A percentile compares a stretch with the other conserved stretches of the same genome.
Evolutionary conservation across 257 asterid genomes (phyloP).

Genomic region (Lavandula angustifolia): DNA sequence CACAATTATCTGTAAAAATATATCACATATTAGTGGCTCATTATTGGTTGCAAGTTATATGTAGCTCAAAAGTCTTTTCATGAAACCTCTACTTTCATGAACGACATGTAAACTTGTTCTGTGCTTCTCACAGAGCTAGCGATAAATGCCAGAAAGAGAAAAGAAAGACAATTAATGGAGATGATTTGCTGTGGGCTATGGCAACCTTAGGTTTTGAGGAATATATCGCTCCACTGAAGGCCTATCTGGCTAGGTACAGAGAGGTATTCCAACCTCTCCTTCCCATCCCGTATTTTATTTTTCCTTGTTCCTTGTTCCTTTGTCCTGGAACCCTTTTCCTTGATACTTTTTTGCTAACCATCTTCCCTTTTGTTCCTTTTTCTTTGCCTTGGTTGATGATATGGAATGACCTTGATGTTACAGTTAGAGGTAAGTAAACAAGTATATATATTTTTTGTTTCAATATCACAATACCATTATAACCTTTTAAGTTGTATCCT

Average conservation of each 20-base stretch:
- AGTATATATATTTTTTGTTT: constrained; percentile 20
- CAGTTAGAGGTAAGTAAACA: constrained; percentile 60
- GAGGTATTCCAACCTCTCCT: constrained; percentile 46
- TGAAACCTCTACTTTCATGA: constrained; percentile 8
- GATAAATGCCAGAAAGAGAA: constrained; percentile 67
- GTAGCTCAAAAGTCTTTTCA: background rate
- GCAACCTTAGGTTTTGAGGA: constrained; percentile 66
- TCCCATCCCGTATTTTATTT: background rate
- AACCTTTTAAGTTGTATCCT: constrained; percentile 23
- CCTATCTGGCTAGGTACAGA: constrained; percentile 58
- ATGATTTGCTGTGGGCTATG: constrained; percentile 66
- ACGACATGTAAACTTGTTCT: constrained; percentile 15
- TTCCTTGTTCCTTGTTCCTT: too few species aligned
- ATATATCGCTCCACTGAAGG: constrained; percentile 56
- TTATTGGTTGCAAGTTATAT: constrained; percentile 16
- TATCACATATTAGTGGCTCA: background rate
- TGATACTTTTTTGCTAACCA: constrained; percentile 8
- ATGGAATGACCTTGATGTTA: constrained; percentile 30
- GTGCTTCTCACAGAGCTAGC: constrained; percentile 45
- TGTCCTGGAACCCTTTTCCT: background rate
- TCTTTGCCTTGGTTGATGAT: constrained; percentile 26
- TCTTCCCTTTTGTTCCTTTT: constrained; percentile 17
- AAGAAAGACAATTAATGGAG: constrained; percentile 69
- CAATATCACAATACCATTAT: constrained; percentile 24
- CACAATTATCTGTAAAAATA: background rate